Base-by-base conservation (phyloP, 2,329 filamentous ascomycete genomes). In the Truncatella angustata region DNA sequence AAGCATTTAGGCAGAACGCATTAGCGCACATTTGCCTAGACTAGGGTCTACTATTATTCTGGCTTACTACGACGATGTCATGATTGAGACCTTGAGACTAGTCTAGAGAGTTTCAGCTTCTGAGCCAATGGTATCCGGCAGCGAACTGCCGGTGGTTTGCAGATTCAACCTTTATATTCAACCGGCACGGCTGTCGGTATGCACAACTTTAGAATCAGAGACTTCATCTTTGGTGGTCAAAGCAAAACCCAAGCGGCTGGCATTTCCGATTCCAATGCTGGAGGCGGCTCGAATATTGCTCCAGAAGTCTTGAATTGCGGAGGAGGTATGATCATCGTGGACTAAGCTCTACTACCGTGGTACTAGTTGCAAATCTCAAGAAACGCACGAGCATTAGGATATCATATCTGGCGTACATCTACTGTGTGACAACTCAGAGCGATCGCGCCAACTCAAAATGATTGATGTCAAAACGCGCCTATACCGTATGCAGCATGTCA, bases 31-130 rank as follows among this genome's bases (percentile, higher is more conserved):
- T n/a, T 18, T 58, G 37, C 46, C 56, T 50, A 49, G 56, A 4
- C 55, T 58, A 3, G 51, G 55, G 20, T 52, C 56, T n/a, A n/a
- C n/a, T n/a, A n/a, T n/a, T n/a, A n/a, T n/a, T 18, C 51, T 58
- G 20, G 48, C 56, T 9, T 54, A 56, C 36, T 58, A 55, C 26
- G 23, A 52, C 3, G 55, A 58, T 34, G 18, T 58, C 26, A 52
- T 49, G 18, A 47, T 58, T 20, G 56, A 58, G 50, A 58, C 49
- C 40, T 50, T 58, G 10, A 56, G 54, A 21, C 36, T 58, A 16
- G 54, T 28, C 36, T 58, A 16, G 56, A 53, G 16, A 12, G 24
- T n/a, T 53, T 56, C 12, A 54, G 54, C 30, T 35, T 46, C 4
- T 30, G 47, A 16, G 55, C 30, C 28, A 58, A 51, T 14, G 47